These are phyloP conservation scores for Phoma sp. DNA, from an alignment of 2,329 filamentous ascomycete species.

Conservation along the genomic window DNA sequence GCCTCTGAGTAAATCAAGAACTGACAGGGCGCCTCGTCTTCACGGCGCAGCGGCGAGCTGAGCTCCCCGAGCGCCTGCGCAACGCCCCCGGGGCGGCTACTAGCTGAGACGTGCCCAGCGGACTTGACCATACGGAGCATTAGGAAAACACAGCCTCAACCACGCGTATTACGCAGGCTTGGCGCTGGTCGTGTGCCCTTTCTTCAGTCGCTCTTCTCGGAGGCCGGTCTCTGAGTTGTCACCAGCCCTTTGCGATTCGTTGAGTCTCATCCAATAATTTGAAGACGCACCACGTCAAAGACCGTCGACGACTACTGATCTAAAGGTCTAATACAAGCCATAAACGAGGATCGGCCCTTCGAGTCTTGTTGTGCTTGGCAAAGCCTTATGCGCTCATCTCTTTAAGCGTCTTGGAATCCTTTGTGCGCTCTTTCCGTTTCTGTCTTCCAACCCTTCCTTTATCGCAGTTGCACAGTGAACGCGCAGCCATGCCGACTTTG, in stretches of 20 bases:
- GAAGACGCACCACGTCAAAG: too few relatives aligned
- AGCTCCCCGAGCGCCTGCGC: conserved; percentile 1
- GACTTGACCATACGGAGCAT: conserved; percentile 9
- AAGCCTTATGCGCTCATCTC: conserved; percentile 20
- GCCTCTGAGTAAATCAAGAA: background rate
- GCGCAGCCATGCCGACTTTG: conserved; percentile 33
- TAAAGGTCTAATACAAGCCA: background rate
- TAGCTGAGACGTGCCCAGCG: conserved; percentile 16
- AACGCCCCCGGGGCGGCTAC: conserved; percentile 10
- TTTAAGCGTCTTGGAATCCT: conserved; percentile 17
- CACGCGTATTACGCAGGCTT: conserved; percentile 10
- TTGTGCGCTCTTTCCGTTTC: conserved; percentile 9
- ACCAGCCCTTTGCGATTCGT: background rate
- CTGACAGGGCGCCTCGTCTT: background rate
- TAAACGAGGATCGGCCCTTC: conserved; percentile 13
- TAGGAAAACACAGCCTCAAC: conserved; percentile 13
- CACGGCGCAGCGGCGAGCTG: conserved; percentile 5
- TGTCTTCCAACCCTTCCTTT: conserved; percentile 16
- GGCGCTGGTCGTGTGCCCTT: conserved; percentile 14
- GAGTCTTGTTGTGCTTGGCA: conserved; percentile 9
- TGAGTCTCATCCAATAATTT: background rate
- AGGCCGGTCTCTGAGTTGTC: background rate
- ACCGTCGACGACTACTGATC: background rate
- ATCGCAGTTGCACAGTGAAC: conserved; percentile 9
- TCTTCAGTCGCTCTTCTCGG: conserved; percentile 1